Base-by-base conservation (phyloP, 768 basidiomycete genomes). In the Collybiopsis luxurians region DNA sequence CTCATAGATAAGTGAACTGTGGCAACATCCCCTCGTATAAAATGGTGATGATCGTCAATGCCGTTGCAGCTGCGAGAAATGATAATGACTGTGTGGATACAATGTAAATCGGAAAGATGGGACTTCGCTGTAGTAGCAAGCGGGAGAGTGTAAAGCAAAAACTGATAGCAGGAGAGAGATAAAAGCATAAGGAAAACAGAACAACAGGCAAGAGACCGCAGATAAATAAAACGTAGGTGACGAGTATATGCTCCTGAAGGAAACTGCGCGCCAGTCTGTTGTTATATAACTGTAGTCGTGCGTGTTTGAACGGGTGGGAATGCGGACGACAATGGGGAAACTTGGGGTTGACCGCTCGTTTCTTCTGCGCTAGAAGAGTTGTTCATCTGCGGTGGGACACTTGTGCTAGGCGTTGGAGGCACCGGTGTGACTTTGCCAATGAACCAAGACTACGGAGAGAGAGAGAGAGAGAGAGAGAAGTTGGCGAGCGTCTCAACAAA, bases 241-340 rank as follows among this genome's bases (percentile, higher is more conserved):
- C n/a, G n/a, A n/a, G n/a, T n/a, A n/a, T n/a, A n/a, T n/a, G n/a
- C n/a, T n/a, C n/a, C n/a, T n/a, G n/a, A 48, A 48, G 23, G 49
- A 23, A 30, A 48, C 34, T 17, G 39, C 36, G 12, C n/a, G 24
- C 13, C 24, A 26, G 21, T 27, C 26, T 21, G 39, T 31, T 40
- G 15, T 59, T 52, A 64, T 54, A 64, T 61, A 24, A 63, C 67
- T 17, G 71, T 63, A 9, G 71, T 65, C 13, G 66, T 64, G 11
- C 75, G 73, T 55, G 61, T 49, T n/a, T 78, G 76, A 26, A 74
- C 71, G 23, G 76, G 64, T 12, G 90, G 90, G 71, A 92, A 92
- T 40, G 89, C 90, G 23, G 89, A 89, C 15, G 89, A 91, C 87
- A 92, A 84, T 0, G 90, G 90, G 17, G 90, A 92, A 23, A 82